Evolutionary conservation across 495 filamentous ascomycete genomes (phyloP).

Genomic region (Gamarada debralockiae): DNA sequence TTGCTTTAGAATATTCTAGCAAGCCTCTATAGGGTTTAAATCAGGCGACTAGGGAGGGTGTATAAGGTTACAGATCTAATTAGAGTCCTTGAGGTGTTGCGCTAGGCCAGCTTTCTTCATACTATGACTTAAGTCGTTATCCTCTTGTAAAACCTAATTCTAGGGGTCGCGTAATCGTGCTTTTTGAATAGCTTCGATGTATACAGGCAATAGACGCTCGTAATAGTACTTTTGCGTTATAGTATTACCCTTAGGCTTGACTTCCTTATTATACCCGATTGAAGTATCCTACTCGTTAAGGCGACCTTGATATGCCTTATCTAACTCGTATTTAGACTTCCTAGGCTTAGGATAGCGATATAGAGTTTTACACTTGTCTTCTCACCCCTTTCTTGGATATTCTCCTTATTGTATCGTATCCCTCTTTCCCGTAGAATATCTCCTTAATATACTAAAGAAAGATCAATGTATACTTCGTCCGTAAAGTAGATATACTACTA

Average conservation of each 20-base stretch:
- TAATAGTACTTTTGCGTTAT: conserved; percentile 17
- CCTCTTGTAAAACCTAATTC: conserved; percentile 12
- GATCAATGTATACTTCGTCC: conserved; percentile 7
- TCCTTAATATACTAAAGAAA: background rate
- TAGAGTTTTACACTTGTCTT: conserved; percentile 7
- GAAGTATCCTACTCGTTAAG: conserved; percentile 2
- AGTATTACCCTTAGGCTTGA: conserved; percentile 10
- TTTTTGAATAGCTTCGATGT: conserved; percentile 6
- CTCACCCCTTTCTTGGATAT: conserved; percentile 7
- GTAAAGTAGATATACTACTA: conserved; percentile 5
- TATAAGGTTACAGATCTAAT: conserved; percentile 4
- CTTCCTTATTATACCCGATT: background rate
- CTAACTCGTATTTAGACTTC: conserved; percentile 1
- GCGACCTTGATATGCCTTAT: background rate
- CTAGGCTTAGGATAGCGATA: conserved; percentile 11
- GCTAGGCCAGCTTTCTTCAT: background rate
- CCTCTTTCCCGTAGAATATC: conserved; percentile 8
- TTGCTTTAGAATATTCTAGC: conserved; percentile 10
- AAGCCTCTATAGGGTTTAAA: conserved; percentile 9
- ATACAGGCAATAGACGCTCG: conserved; percentile 8
- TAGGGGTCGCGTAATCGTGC: background rate
- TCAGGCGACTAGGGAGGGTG: conserved; percentile 5
- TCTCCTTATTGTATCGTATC: background rate
- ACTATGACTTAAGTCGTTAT: background rate
- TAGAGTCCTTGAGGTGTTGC: conserved; percentile 1